Evolutionary conservation across 352 stramenopile genomes (phyloP).

Genomic region (Globisporangium ultimum): DNA sequence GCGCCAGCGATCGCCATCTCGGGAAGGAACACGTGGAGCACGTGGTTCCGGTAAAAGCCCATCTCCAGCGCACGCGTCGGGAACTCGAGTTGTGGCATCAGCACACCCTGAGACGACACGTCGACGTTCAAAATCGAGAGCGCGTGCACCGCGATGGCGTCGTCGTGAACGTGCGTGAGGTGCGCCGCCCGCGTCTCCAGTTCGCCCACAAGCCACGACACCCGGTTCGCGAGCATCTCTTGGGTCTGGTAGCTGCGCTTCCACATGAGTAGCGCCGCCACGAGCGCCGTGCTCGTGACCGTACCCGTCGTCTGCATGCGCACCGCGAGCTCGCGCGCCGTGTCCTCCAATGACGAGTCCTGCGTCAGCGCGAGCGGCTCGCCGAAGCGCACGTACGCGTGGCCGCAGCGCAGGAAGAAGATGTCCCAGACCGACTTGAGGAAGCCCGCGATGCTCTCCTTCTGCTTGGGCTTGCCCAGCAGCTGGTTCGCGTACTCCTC

Average conservation of each 20-base stretch:
- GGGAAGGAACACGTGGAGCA: constrained; percentile 75
- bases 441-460: constrained; percentile 72
- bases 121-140: constrained; percentile 58
- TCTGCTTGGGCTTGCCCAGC: constrained; percentile 82
- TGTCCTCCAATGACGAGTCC: constrained; percentile 37
- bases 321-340: constrained; percentile 47
- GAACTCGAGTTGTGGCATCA: constrained; percentile 51
- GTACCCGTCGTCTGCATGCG: constrained; percentile 77
- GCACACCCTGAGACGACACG: constrained; percentile 32
- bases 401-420: constrained; percentile 69
- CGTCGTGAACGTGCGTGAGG: constrained; percentile 55
- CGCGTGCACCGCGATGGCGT: constrained; percentile 53
- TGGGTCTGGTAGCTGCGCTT: constrained; percentile 55
- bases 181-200: constrained; percentile 40
- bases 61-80: constrained; percentile 68
- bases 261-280: constrained; percentile 79
- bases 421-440: constrained; percentile 72
- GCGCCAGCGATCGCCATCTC: constrained; percentile 71
- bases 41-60: constrained; percentile 84
- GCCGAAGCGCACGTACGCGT: constrained; percentile 86
- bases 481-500: constrained; percentile 85
- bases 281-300: constrained; percentile 69
- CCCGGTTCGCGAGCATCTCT: constrained; percentile 52
- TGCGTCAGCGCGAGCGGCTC: constrained; percentile 59
- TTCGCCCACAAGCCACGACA: constrained; percentile 56